phyloP scores from a whole-genome alignment of 768 basidiomycete species.

The Rhodotorula babjevae region DNA sequence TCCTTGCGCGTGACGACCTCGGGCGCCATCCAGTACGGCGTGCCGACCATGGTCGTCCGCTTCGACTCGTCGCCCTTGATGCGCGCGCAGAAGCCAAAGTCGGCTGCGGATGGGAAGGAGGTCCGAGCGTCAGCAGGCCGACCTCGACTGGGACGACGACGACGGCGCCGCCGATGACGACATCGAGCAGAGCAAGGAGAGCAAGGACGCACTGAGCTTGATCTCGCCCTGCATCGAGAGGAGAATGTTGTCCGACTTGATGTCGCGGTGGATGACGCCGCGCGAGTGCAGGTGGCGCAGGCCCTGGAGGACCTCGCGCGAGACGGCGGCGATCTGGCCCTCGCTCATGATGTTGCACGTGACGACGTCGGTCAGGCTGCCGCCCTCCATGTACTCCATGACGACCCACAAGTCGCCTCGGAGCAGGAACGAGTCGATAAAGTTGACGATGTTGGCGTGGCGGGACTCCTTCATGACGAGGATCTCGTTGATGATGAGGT shows the following conservation, averaged over 20 bases:
- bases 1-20: conserved; percentile 79
- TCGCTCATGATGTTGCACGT: conserved; percentile 87
- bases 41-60: conserved; percentile 92
- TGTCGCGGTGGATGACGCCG: conserved; percentile 96
- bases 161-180: no score
- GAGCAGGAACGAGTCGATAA: conserved; percentile 95
- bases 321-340: conserved; percentile 96
- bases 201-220: conserved; percentile 68
- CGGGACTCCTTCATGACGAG: conserved; percentile 92
- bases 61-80: conserved; percentile 71
- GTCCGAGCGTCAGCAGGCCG: neutral
- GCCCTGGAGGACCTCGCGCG: conserved; percentile 85
- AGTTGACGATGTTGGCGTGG: conserved; percentile 94
- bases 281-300: conserved; percentile 90
- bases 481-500: conserved; percentile 99
- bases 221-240: conserved; percentile 90
- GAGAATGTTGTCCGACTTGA: conserved; percentile 97
- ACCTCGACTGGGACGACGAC: no score
- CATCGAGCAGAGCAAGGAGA: no score
- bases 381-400: conserved; percentile 57
- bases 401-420: conserved; percentile 99
- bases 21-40: conserved; percentile 99
- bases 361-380: conserved; percentile 88
- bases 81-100: conserved; percentile 95
- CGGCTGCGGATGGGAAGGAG: conserved; percentile 46